Conservation (phyloP, 2,329 filamentous ascomycete species). For the Epichloe sibirici region DNA sequence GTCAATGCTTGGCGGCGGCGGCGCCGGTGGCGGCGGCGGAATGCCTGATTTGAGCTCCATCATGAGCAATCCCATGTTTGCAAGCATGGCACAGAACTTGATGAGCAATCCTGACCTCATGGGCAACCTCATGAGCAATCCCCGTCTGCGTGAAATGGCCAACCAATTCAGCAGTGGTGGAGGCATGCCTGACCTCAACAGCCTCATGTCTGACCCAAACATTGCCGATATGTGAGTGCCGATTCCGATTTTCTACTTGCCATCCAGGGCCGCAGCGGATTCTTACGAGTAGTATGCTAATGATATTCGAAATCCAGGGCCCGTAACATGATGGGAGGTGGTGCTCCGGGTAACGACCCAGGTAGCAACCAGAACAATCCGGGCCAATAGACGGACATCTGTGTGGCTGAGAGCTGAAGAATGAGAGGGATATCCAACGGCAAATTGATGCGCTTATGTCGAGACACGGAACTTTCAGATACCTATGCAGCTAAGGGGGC, state of each 20-base stretch:
- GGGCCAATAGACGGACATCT: not conserved
- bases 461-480: not conserved
- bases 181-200: slow-evolving; percentile 78
- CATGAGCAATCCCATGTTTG: slow-evolving; percentile 98
- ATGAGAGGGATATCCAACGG: not conserved
- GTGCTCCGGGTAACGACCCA: slow-evolving; percentile 14
- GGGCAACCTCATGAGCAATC: slow-evolving; percentile 89
- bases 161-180: slow-evolving; percentile 63
- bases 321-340: slow-evolving; percentile 33
- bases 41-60: slow-evolving; percentile 81
- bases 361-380: slow-evolving; percentile 9
- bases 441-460: not conserved
- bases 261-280: no score
- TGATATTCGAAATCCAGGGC: slow-evolving; percentile 21
- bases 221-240: slow-evolving; percentile 85
- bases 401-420: not conserved
- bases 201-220: slow-evolving; percentile 82
- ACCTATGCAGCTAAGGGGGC: not conserved
- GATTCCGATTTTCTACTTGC: not conserved
- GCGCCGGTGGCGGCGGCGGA: slow-evolving; percentile 48
- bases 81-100: slow-evolving; percentile 89
- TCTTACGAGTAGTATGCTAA: not conserved
- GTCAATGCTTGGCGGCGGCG: slow-evolving; percentile 57
- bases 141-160: slow-evolving; percentile 76
- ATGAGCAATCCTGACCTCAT: slow-evolving; percentile 96